phyloP scores from a whole-genome alignment of 2,329 filamentous ascomycete species.

The Xylaria multiplex region DNA sequence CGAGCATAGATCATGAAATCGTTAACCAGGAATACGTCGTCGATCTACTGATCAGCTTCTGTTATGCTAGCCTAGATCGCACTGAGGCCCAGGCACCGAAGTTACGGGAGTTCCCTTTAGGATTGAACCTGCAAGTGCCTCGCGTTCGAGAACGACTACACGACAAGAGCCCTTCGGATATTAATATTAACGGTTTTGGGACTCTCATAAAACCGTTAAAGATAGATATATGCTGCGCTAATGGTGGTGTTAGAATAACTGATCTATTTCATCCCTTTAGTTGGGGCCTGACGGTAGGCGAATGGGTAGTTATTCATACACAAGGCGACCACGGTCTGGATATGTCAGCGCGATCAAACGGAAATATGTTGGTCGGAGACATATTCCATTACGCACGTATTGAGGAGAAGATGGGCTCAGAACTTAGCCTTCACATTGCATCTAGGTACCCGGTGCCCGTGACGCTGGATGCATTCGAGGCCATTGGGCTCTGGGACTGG shows the following conservation, averaged over 20 bases:
- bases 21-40: conserved; percentile 81
- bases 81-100: not conserved
- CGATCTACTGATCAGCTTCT: conserved; percentile 85
- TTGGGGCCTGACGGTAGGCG: conserved; percentile 33
- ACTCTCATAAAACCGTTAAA: conserved; percentile 40
- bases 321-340: not conserved
- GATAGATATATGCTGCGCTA: conserved; percentile 33
- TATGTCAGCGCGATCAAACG: not conserved
- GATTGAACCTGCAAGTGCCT: conserved; percentile 48
- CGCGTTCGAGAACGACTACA: conserved; percentile 31
- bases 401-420: not conserved
- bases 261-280: not conserved
- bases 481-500: conserved; percentile 17
- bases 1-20: conserved; percentile 87
- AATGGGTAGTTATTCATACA: conserved; percentile 44
- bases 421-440: conserved; percentile 38
- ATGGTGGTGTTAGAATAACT: conserved; percentile 25
- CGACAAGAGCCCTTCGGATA: not conserved
- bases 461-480: not conserved
- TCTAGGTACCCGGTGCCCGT: conserved; percentile 36
- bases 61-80: conserved; percentile 67
- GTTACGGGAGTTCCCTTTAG: conserved; percentile 56
- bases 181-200: not conserved
- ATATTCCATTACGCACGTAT: conserved; percentile 44
- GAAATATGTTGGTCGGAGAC: not conserved